A percentile compares a stretch with the other conserved stretches of the same genome.
Conservation (phyloP, 202 grass and related monocot genomes). For the Schoenoplectus tabernaemontani region DNA sequence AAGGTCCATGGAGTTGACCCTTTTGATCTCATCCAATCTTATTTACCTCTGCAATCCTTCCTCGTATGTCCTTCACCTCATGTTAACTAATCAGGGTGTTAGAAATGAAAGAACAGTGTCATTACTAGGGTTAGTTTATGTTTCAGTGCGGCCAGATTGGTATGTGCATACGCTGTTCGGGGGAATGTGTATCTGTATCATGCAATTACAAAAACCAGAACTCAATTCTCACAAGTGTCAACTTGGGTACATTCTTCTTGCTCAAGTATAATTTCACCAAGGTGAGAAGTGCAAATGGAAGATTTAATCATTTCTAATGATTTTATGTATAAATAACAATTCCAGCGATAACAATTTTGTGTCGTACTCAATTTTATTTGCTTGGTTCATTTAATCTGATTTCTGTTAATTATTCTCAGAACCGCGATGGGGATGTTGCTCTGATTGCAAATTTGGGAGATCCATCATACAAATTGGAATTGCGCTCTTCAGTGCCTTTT, state of each 20-base stretch:
- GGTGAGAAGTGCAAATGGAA: conserved; percentile 22
- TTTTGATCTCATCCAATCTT: background rate
- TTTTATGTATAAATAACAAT: background rate
- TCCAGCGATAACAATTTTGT: background rate
- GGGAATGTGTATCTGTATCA: conserved; percentile 36
- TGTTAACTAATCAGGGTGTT: background rate
- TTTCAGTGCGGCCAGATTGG: conserved; percentile 33
- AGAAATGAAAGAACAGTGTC: background rate
- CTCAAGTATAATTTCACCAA: conserved; percentile 35
- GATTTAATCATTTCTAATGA: background rate
- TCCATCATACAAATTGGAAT: conserved; percentile 79
- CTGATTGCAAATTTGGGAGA: conserved; percentile 66
- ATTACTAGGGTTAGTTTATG: conserved; percentile 33
- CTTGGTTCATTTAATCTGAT: background rate
- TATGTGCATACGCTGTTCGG: conserved; percentile 35
- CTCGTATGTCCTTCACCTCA: background rate
- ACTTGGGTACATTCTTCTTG: conserved; percentile 32
- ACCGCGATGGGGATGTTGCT: conserved; percentile 55
- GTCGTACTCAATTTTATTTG: background rate
- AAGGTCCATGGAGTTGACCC: background rate
- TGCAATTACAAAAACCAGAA: conserved; percentile 37
- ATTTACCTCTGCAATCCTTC: background rate
- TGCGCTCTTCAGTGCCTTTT: conserved; percentile 71
- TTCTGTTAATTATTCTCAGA: conserved; percentile 44
- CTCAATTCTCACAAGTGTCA: conserved; percentile 31